phyloP scores from a whole-genome alignment of 169 alveolate genomes.

The Eimeria mitis region DNA sequence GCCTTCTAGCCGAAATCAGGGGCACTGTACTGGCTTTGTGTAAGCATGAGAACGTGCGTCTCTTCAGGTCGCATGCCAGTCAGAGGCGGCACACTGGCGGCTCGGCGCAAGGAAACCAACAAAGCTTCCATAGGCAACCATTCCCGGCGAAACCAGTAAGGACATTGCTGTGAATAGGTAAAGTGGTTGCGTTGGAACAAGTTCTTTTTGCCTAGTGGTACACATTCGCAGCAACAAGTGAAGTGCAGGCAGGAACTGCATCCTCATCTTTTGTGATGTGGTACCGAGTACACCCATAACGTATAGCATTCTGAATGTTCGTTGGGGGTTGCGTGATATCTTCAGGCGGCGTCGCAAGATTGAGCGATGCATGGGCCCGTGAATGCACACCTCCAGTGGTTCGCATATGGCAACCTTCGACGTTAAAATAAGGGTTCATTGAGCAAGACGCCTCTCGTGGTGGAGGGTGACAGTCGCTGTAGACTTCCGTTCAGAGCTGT shows the following conservation, averaged over 20 bases:
- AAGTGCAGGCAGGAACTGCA: background rate
- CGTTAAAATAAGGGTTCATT: background rate
- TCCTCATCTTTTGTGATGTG: background rate
- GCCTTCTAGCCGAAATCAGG: background rate
- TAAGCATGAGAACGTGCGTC: background rate
- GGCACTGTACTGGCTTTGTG: background rate
- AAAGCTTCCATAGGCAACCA: conserved; percentile 58
- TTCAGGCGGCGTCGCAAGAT: conserved; percentile 63
- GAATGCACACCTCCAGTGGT: background rate
- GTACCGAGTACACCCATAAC: no score
- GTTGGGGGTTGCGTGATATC: background rate
- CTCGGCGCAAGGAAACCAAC: conserved; percentile 72
- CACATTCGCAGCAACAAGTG: background rate
- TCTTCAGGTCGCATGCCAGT: conserved; percentile 55
- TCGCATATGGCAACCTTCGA: background rate
- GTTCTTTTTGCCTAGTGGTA: background rate
- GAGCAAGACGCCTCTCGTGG: background rate
- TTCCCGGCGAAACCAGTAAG: conserved; percentile 69
- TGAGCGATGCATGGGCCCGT: conserved; percentile 60
- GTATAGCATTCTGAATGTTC: background rate
- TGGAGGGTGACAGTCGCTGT: background rate
- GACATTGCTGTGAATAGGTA: background rate
- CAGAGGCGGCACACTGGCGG: conserved; percentile 67
- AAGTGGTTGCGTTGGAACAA: background rate
- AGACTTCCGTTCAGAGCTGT: background rate